Evolutionary conservation across 2,329 filamentous ascomycete species (phyloP), one percentile per base, ranked within the genome.

Genomic region (Fusarium sp.): DNA sequence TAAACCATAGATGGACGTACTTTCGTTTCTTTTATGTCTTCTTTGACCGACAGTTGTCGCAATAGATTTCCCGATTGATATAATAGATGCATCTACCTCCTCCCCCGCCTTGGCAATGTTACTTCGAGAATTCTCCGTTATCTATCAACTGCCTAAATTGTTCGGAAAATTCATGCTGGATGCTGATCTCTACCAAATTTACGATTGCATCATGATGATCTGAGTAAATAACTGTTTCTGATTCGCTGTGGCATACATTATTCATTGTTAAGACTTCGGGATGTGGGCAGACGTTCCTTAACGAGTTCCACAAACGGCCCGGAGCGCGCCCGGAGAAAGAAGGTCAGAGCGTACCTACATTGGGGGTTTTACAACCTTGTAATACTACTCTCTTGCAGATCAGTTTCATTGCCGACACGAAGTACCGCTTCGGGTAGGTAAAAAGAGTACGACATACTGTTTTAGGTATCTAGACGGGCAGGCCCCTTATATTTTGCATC

Each of bases 31-130:
- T 60, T 60, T 61, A 61, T 61, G 4, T 30, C 9, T 29, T 30
- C 12, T 37, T 16, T 14, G 34, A 29, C 22, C 5, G 34, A 14
- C 32, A 20, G 18, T 60, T 20, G n/a, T 60, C 5, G 13, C 13
- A 8, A 14, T 4, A 1, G 3, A 29, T 22, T 37, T 1, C 7
- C 22, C 9, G 7, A 11, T 51, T 29, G 9, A 37, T n/a, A 37
- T 11, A 10, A n/a, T 3, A 10, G 14, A 25, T 16, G 18, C 27
- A 29, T 44, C 18, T 7, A 40, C 7, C n/a, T 14, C 4, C 18
- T 51, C 18, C 34, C 8, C 55, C 44, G 44, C 27, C 58, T 60
- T 61, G 58, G 58, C 58, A 61, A 61, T 61, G 56, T 18, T 10
- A 51, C 58, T 1, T 60, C 3, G 14, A 37, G 2, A 60, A 60